These are phyloP conservation scores for Scheffersomyces lignosus DNA, from an alignment of 805 yeast species.

Conservation along the genomic window DNA sequence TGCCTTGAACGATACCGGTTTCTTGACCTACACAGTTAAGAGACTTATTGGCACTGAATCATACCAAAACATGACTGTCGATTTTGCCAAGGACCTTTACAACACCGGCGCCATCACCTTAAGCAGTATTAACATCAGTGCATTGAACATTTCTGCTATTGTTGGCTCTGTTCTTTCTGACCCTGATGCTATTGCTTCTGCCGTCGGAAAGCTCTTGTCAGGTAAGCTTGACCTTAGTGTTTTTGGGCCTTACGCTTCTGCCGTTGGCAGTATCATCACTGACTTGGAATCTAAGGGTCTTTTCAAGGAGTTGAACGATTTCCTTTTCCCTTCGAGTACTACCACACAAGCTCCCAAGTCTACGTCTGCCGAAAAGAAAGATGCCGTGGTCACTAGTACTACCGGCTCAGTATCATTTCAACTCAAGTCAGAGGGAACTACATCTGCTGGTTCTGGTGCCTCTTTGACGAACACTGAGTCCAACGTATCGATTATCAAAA, in stretches of 20 bases:
- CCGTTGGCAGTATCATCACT: constrained; percentile 26
- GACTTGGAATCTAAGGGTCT: constrained; percentile 38
- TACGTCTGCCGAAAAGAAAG: constrained; percentile 9
- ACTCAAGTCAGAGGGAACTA: neutral
- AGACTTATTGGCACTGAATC: constrained; percentile 31
- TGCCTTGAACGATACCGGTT: constrained; percentile 43
- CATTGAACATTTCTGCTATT: constrained; percentile 28
- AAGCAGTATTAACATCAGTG: constrained; percentile 16
- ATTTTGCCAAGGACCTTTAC: constrained; percentile 27
- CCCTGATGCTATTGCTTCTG: constrained; percentile 18
- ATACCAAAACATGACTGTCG: constrained; percentile 37
- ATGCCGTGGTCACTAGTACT: constrained; percentile 1
- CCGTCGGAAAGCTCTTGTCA: constrained; percentile 22
- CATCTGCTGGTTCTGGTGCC: constrained; percentile 6
- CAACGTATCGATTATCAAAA: constrained; percentile 6
- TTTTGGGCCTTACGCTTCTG: constrained; percentile 28
- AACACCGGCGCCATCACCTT: constrained; percentile 28
- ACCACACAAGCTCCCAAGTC: constrained; percentile 9
- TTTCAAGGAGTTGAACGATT: constrained; percentile 37
- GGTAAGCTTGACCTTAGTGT: constrained; percentile 17
- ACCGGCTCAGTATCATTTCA: neutral
- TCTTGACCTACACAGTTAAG: constrained; percentile 38
- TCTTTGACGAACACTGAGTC: constrained; percentile 1
- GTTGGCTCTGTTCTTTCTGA: constrained; percentile 23
- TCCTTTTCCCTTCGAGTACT: constrained; percentile 26